These are phyloP conservation scores for Wickerhamomyces strasburgensis DNA, from an alignment of 805 yeast genomes.

Conservation along the genomic window DNA sequence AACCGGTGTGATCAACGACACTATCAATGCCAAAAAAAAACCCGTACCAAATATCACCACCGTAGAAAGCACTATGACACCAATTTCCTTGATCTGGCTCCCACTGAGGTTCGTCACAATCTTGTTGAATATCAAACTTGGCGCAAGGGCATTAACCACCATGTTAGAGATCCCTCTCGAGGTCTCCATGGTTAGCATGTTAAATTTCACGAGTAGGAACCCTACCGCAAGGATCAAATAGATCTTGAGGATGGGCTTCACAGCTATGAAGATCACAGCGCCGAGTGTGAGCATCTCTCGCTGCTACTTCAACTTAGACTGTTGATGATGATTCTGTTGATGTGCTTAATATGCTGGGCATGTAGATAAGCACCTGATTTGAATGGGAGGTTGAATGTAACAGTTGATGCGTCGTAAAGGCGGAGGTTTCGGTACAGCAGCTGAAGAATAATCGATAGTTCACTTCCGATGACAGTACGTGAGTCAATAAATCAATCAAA, in stretches of 20 bases:
- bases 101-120: conserved; percentile 47
- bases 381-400: too few relatives aligned
- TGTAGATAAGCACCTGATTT: too few relatives aligned
- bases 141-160: conserved; percentile 48
- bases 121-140: conserved; percentile 49
- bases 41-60: conserved; percentile 39
- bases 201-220: conserved; percentile 14
- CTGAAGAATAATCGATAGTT: too few relatives aligned
- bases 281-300: conserved; percentile 11
- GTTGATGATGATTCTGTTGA: too few relatives aligned
- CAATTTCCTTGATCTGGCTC: conserved; percentile 48
- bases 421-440: too few relatives aligned
- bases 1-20: conserved; percentile 35
- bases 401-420: too few relatives aligned
- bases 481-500: too few relatives aligned
- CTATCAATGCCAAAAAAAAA: conserved; percentile 25
- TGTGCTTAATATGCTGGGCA: too few relatives aligned
- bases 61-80: conserved; percentile 31
- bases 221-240: conserved; percentile 21
- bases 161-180: conserved; percentile 47
- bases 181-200: conserved; percentile 45
- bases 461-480: too few relatives aligned
- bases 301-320: not conserved
- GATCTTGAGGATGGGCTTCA: conserved; percentile 24
- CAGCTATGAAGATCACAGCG: conserved; percentile 20